These are phyloP conservation scores for Helenozyma rhizophorensis DNA, from an alignment of 805 yeast species.

Conservation along the genomic window DNA sequence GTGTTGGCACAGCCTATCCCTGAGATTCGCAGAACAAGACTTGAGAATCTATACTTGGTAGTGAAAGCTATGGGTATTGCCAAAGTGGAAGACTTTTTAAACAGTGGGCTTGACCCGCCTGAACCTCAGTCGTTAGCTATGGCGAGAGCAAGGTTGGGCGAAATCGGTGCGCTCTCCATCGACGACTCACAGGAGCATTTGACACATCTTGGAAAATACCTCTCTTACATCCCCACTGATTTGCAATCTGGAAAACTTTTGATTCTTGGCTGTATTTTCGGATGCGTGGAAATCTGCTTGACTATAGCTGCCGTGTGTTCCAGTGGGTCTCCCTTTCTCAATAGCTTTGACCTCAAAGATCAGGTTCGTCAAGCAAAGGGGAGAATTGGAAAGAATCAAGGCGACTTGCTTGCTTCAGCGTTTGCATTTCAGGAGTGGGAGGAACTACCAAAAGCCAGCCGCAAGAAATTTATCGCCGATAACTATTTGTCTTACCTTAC, in stretches of 20 bases:
- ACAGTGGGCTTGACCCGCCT: constrained; percentile 82
- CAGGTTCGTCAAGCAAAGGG: constrained; percentile 45
- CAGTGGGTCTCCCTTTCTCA: constrained; percentile 69
- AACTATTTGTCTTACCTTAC: constrained; percentile 60
- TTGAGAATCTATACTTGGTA: constrained; percentile 76
- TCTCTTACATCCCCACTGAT: constrained; percentile 83
- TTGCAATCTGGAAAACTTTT: constrained; percentile 79
- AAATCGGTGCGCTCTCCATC: constrained; percentile 65
- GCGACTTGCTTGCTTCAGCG: constrained; percentile 71
- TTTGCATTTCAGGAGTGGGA: constrained; percentile 56
- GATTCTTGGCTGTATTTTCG: constrained; percentile 76
- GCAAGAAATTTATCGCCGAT: constrained; percentile 45
- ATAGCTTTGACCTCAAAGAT: constrained; percentile 60
- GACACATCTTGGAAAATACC: constrained; percentile 74
- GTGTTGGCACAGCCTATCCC: constrained; percentile 81
- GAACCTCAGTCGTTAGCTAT: constrained; percentile 43
- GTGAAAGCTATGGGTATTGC: constrained; percentile 87
- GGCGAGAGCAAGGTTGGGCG: constrained; percentile 50
- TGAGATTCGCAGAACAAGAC: constrained; percentile 78
- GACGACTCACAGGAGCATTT: constrained; percentile 34
- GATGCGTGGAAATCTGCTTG: constrained; percentile 72
- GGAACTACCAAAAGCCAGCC: constrained; percentile 12
- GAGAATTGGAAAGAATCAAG: constrained; percentile 45
- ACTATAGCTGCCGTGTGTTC: constrained; percentile 76
- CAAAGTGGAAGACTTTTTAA: constrained; percentile 65